Base-by-base conservation (phyloP, 805 yeast genomes). In the Alloascoidea africana region DNA sequence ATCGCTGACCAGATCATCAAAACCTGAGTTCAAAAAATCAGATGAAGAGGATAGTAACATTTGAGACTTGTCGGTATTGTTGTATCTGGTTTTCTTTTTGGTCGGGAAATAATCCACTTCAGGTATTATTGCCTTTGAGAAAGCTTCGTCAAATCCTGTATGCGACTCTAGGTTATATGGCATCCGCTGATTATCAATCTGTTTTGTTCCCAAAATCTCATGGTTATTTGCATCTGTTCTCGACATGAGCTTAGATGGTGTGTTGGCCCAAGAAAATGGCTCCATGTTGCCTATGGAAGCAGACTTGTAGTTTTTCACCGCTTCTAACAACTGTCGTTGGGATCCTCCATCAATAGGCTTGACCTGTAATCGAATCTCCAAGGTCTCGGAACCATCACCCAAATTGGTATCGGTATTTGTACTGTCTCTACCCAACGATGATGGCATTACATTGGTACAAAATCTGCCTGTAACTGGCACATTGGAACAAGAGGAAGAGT, bases 391-490 rank as follows among this genome's bases (percentile, higher is more conserved):
- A n/a, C n/a, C n/a, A n/a, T n/a, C n/a, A n/a, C n/a, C n/a, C n/a
- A n/a, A n/a, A n/a, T n/a, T n/a, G n/a, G n/a, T n/a, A n/a, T n/a
- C n/a, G n/a, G n/a, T n/a, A n/a, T n/a, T n/a, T n/a, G n/a, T n/a
- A 23, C n/a, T n/a, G 8, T 23, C n/a, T 8, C 30, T 23, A 8
- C 30, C 30, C 8, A n/a, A 8, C n/a, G n/a, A 23, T 23, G n/a
- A 23, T n/a, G 30, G n/a, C 30, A 23, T 23, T 8, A 34, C 6
- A 15, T 34, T 34, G n/a, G 17, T 30, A 18, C 36, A 34, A 14
- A 34, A 13, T 8, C 36, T 5, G 5, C 36, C 36, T 16, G 36
- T 34, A 14, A 34, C 36, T 8, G 30, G 8, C 8, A 8, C n/a
- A 8, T 23, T 23, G n/a, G 6, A 5, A 32, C n/a, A 6, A 8